A percentile compares a stretch with the other conserved stretches of the same genome.
Evolutionary conservation across 2,329 filamentous ascomycete species (phyloP).

Genomic region (Ophiostoma novo-ulmi): DNA sequence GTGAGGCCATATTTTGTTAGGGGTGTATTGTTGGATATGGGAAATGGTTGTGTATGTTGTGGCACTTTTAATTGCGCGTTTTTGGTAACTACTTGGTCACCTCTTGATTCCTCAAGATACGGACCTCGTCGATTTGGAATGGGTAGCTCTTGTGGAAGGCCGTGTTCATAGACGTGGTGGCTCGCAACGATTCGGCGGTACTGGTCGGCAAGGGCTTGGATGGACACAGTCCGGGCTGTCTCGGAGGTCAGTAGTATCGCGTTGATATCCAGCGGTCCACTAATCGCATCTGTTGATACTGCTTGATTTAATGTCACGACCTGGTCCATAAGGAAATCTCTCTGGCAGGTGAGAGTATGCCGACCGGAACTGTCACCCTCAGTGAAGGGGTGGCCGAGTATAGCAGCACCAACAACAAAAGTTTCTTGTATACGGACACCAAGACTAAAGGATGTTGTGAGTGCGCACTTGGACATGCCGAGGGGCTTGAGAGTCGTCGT

Average conservation of each 20-base stretch:
- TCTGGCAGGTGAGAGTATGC: conserved; percentile 31
- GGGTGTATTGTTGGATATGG: background rate
- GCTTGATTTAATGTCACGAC: conserved; percentile 31
- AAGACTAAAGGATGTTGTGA: conserved; percentile 35
- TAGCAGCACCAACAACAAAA: conserved; percentile 34
- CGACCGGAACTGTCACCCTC: conserved; percentile 37
- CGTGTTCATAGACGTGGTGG: conserved; percentile 28
- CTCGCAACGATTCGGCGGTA: conserved; percentile 35
- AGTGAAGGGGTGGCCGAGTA: conserved; percentile 36
- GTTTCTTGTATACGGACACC: conserved; percentile 34
- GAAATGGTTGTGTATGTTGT: background rate
- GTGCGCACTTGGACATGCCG: conserved; percentile 30
- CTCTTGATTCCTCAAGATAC: background rate
- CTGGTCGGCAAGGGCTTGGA: conserved; percentile 36
- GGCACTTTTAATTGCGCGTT: background rate
- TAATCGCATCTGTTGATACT: conserved; percentile 19
- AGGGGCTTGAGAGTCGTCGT: conserved; percentile 19
- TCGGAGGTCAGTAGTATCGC: conserved; percentile 36
- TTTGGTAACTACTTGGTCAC: background rate
- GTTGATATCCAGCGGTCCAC: conserved; percentile 34
- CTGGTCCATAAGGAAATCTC: conserved; percentile 32
- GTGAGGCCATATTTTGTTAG: background rate
- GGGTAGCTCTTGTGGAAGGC: conserved; percentile 32
- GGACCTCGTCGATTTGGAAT: conserved; percentile 23
- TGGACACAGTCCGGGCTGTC: conserved; percentile 32